phyloP scores from a whole-genome alignment of 2,329 filamentous ascomycete genomes.

The Endocalyx cinctus region DNA sequence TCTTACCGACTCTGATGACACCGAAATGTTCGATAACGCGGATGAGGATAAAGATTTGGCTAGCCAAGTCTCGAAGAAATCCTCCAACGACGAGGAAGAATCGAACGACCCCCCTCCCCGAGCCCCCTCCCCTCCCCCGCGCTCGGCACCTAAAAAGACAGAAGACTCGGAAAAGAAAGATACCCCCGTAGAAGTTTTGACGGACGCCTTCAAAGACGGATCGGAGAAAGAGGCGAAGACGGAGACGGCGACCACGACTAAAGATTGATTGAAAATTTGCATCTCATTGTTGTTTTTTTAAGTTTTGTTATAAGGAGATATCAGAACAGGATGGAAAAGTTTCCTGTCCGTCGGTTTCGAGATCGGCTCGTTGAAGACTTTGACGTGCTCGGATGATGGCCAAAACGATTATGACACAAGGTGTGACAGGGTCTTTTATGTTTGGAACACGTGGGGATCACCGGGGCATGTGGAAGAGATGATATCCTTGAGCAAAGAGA shows the following conservation, averaged over 20 bases:
- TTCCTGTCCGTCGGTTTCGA: conserved; percentile 9
- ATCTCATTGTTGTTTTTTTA: conserved; percentile 2
- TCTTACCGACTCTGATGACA: conserved; percentile 80
- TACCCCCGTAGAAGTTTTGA: conserved; percentile 15
- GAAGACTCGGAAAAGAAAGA: conserved; percentile 18
- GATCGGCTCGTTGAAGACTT: conserved; percentile 10
- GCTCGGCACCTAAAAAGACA: conserved; percentile 22
- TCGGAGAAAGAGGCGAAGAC: conserved; percentile 19
- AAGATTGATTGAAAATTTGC: conserved; percentile 16
- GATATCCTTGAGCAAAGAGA: too few relatives aligned
- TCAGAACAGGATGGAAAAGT: conserved; percentile 8
- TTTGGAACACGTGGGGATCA: conserved; percentile 15
- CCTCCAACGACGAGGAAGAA: conserved; percentile 22
- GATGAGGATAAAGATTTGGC: conserved; percentile 83
- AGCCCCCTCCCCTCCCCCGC: conserved; percentile 27
- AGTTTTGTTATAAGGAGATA: too few relatives aligned
- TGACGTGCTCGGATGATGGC: too few relatives aligned
- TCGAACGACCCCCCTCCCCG: conserved; percentile 25
- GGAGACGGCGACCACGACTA: conserved; percentile 15
- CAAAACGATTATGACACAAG: conserved; percentile 17
- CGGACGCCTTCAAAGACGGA: conserved; percentile 20
- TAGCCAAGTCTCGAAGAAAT: conserved; percentile 72
- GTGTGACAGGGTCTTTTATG: conserved; percentile 19
- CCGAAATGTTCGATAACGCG: conserved; percentile 86
- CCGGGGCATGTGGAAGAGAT: conserved; percentile 4